Base-by-base conservation (phyloP, 2,329 filamentous ascomycete species). In the Neopestalotiopsis rosae region DNA sequence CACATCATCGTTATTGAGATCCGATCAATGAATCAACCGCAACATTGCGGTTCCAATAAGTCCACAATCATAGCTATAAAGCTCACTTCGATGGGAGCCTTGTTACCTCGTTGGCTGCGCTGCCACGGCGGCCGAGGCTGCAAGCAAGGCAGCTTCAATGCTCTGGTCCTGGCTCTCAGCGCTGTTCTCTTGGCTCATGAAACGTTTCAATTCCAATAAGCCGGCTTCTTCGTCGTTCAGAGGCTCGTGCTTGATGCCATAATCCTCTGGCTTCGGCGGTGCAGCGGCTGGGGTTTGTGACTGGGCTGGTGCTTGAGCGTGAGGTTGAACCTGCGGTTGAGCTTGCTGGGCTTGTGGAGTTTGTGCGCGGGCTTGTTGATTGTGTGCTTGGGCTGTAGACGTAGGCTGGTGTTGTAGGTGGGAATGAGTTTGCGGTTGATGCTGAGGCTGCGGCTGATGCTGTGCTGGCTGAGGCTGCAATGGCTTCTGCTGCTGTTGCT, bases 381-480 rank as follows among this genome's bases (percentile, higher is more conserved):
- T 13, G 32, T 17, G 24, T 17, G 20, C 10, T 42, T 66, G 45
- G 5, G 56, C 40, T 52, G 66, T 5, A 34, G n/a, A 17, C 38
- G 56, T 24, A 42, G 24, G 7, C 38, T 57, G 14, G 40, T 20
- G 40, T 61, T 28, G 17, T 52, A 56, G 10, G 34, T 7, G 34
- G 34, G 34, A 10, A 38, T 38, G 34, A 7, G 34, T 7, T 34
- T 67, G 66, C 12, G 66, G 30, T n/a, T 49, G 24, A 12, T 34
- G 6, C 20, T 64, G 61, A 17, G 45, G 4, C 12, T 68, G 61
- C n/a, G 67, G 49, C 24, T 59, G 67, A 4, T 42, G 45, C 13
- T 63, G 52, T 9, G 30, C 40, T 45, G 14, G 69, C 34, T 76
- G 58, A 17, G 70, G 59, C 38, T 61, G 67, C 42, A 72, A 68